Conservation (phyloP, 805 yeast species). For the Limtongia smithiae region DNA sequence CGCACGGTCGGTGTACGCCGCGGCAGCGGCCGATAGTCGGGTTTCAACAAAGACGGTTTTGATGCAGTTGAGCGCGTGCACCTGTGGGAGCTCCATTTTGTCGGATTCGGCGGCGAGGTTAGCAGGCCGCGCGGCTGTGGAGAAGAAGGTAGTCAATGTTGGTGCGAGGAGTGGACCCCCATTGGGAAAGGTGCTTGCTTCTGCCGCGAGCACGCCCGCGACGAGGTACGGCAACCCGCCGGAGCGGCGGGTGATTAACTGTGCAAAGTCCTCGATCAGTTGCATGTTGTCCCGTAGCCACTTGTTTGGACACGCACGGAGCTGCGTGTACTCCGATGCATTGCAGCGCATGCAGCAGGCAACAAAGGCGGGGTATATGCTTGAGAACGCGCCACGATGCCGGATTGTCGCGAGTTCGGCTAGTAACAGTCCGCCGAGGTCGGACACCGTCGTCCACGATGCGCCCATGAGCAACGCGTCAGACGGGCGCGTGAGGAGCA, state of each 20-base stretch:
- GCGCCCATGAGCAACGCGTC: neutral
- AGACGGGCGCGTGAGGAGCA: slow-evolving; percentile 41
- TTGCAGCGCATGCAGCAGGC: slow-evolving; percentile 60
- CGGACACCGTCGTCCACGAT: slow-evolving; percentile 29
- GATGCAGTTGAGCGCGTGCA: slow-evolving; percentile 87
- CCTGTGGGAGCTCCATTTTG: slow-evolving; percentile 79
- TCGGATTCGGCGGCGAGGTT: slow-evolving; percentile 49
- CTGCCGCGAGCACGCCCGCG: slow-evolving; percentile 66
- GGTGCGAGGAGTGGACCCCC: slow-evolving; percentile 41
- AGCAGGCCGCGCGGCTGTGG: slow-evolving; percentile 53
- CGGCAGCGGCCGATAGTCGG: slow-evolving; percentile 52
- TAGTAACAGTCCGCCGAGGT: slow-evolving; percentile 54
- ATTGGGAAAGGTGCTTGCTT: slow-evolving; percentile 33
- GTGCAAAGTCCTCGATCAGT: slow-evolving; percentile 54
- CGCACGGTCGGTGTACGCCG: slow-evolving; percentile 53
- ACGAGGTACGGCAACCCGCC: slow-evolving; percentile 86
- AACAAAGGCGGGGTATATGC: slow-evolving; percentile 78
- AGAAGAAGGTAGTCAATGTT: slow-evolving; percentile 52
- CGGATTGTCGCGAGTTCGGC: slow-evolving; percentile 68
- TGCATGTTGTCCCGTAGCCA: slow-evolving; percentile 63
- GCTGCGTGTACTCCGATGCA: slow-evolving; percentile 23
- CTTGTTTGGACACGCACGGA: slow-evolving; percentile 43
- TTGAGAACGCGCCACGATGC: slow-evolving; percentile 89
- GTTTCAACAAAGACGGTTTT: slow-evolving; percentile 71
- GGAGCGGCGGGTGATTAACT: slow-evolving; percentile 79